Percentiles rank a stretch among this genome's conserved stretches.
Evolutionary conservation across 768 basidiomycete genomes (phyloP).

Genomic region (Podaxis rugospora): DNA sequence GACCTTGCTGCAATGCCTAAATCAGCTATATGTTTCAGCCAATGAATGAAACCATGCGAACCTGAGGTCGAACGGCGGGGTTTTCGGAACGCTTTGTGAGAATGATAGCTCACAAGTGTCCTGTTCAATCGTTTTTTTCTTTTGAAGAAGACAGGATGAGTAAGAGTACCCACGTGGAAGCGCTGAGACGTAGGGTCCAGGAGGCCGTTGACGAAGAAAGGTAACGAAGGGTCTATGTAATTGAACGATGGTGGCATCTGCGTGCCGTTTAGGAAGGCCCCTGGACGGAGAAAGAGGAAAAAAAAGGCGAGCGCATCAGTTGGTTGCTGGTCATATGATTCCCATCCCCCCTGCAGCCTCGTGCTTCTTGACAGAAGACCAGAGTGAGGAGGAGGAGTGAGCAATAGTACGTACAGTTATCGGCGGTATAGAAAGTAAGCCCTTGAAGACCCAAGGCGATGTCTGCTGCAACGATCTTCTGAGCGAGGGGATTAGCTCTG

Average conservation of each 20-base stretch:
- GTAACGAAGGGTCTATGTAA: conserved; percentile 39
- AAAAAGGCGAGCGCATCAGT: background rate
- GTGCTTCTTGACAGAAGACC: background rate
- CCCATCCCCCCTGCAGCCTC: conserved; percentile 25
- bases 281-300: conserved; percentile 18
- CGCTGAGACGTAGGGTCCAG: conserved; percentile 43
- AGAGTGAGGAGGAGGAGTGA: background rate
- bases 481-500: conserved; percentile 53
- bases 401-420: conserved; percentile 41
- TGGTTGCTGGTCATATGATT: background rate
- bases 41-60: conserved; percentile 14
- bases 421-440: conserved; percentile 41
- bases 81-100: conserved; percentile 32
- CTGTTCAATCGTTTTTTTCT: conserved; percentile 17
- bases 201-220: conserved; percentile 39
- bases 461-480: conserved; percentile 51
- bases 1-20: conserved; percentile 28
- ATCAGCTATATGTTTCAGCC: background rate
- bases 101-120: conserved; percentile 40
- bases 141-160: background rate
- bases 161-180: conserved; percentile 34
- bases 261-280: conserved; percentile 45
- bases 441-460: conserved; percentile 39
- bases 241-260: conserved; percentile 33
- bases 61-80: conserved; percentile 44